phyloP scores from a whole-genome alignment of 441 rosid genomes.

The Corymbia calophylla region DNA sequence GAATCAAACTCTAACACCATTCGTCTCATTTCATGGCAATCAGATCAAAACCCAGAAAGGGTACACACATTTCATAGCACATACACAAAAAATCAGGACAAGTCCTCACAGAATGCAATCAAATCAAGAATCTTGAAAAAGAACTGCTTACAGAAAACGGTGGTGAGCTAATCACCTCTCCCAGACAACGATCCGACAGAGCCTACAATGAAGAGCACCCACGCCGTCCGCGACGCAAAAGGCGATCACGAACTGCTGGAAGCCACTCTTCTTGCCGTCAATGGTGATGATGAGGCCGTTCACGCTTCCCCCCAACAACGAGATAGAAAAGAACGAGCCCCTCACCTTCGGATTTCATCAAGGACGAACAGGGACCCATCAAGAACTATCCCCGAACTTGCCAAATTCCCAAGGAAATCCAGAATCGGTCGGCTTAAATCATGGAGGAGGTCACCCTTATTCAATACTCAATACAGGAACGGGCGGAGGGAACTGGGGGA shows the following conservation, averaged over 20 bases:
- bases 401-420: neutral
- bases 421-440: neutral
- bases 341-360: neutral
- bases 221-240: neutral
- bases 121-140: neutral
- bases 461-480: neutral
- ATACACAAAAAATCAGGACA: neutral
- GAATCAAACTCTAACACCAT: neutral
- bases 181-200: neutral
- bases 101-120: neutral
- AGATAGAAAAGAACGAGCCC: neutral
- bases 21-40: neutral
- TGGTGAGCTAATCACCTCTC: neutral
- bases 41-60: neutral
- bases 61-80: neutral
- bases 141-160: neutral
- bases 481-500: neutral
- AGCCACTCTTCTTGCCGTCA: neutral
- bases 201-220: neutral
- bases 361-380: neutral
- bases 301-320: neutral
- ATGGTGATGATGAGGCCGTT: neutral
- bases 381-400: neutral
- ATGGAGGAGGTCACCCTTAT: neutral
- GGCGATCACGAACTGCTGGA: neutral